Conservation (phyloP, 2,329 filamentous ascomycete genomes). For the Pyrenophora graminea region DNA sequence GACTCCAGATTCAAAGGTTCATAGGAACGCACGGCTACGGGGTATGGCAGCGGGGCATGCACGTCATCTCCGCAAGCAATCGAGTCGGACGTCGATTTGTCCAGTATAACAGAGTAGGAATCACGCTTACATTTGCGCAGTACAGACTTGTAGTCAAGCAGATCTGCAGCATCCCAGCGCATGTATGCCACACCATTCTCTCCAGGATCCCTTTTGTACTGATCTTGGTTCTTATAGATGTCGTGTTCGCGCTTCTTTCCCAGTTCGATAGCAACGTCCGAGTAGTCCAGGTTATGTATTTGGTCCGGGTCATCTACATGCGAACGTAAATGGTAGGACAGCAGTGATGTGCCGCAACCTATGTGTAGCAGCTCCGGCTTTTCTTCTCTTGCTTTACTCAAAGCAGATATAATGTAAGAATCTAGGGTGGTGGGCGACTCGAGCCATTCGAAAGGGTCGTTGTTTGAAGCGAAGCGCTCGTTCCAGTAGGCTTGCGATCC, state of each 20-base stretch:
- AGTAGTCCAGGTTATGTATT: conserved; percentile 48
- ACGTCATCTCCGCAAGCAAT: conserved; percentile 45
- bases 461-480: conserved; percentile 40
- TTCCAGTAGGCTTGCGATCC: conserved; percentile 46
- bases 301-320: conserved; percentile 37
- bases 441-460: conserved; percentile 47
- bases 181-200: conserved; percentile 11
- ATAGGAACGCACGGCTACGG: conserved; percentile 18
- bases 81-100: conserved; percentile 47
- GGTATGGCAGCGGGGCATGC: conserved; percentile 37
- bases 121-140: conserved; percentile 25
- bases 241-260: conserved; percentile 39
- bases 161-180: conserved; percentile 42
- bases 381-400: conserved; percentile 15
- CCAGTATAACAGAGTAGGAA: conserved; percentile 43
- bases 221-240: conserved; percentile 14
- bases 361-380: conserved; percentile 43
- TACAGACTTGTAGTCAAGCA: conserved; percentile 42
- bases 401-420: conserved; percentile 29
- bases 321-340: conserved; percentile 44
- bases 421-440: conserved; percentile 38
- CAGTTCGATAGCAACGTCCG: conserved; percentile 40
- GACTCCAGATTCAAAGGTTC: conserved; percentile 1
- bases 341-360: conserved; percentile 46
- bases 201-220: not conserved